Base-by-base conservation (phyloP, 345 rosid species). In the Pseudoturritis turrita region DNA sequence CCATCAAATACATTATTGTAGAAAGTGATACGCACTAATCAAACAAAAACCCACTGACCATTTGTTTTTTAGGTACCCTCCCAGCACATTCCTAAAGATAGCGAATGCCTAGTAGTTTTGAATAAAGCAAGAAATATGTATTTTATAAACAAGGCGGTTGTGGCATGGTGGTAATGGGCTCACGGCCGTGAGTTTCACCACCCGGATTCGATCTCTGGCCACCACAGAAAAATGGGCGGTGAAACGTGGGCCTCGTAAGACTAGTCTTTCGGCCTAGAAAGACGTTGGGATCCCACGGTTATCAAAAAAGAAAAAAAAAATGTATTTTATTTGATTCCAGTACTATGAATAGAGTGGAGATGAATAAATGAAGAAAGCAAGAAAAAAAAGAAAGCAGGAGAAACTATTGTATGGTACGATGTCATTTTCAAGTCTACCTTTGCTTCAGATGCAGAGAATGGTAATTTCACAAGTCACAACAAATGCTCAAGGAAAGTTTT, bases 381-480 rank as follows among this genome's bases (percentile, higher is more conserved):
- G 41, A 52, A 37, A 14, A 19, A 4, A 47, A 15, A n/a, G n/a
- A n/a, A 5, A 12, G 19, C 43, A 47, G 59, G 25, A 46, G 25
- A 45, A 73, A 58, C 54, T 61, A 43, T 19, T 50, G 25, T 2
- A 44, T 22, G 79, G 79, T 75, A 58, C 43, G 6, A 35, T 75
- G 65, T 75, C 58, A 62, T 68, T 60, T 68, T 68, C 70, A 50
- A 52, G 31, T 36, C 23, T 45, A 61, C 58, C 74, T 75, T 76
- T 76, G 71, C 79, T 76, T 76, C 70, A 63, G 75, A 54, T 49
- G 61, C 71, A 76, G 71, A 55, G 17, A 69, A 76, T 12, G 45
- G 35, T 47, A 62, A 37, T 53, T 45, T 55, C 52, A 55, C 51
- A 52, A 43, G 26, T 15, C 66, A 65, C 50, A 45, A 36, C 49